Percentiles rank a stretch among this genome's conserved stretches.
phyloP scores from a whole-genome alignment of 2,329 filamentous ascomycete species.

The Trichophyton benhamiae region DNA sequence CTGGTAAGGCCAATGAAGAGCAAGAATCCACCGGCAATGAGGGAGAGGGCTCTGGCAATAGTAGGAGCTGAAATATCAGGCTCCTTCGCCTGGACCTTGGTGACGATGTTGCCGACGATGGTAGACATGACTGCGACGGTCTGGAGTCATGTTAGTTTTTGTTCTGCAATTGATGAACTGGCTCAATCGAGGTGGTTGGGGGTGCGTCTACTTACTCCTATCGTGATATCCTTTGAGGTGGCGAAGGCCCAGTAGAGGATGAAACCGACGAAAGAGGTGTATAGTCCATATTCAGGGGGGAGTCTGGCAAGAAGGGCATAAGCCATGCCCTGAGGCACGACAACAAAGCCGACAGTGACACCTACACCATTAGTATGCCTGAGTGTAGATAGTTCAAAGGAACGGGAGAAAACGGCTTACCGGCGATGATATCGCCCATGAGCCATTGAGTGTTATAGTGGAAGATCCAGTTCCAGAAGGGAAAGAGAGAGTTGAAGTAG shows the following conservation, averaged over 20 bases:
- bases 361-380: not conserved
- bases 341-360: conserved; percentile 40
- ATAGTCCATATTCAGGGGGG: conserved; percentile 48
- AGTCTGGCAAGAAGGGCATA: conserved; percentile 52
- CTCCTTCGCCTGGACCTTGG: conserved; percentile 39
- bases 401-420: conserved; percentile 7
- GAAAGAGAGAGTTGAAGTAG: conserved; percentile 29
- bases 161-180: no score
- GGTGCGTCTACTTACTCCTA: not conserved
- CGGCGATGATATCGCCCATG: conserved; percentile 36
- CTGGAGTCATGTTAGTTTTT: conserved; percentile 16
- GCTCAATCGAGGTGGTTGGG: conserved; percentile 2
- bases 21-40: conserved; percentile 51
- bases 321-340: conserved; percentile 50
- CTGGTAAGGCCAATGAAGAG: conserved; percentile 49
- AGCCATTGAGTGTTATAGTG: conserved; percentile 41
- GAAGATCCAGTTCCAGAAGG: conserved; percentile 40
- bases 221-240: conserved; percentile 44
- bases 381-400: not conserved
- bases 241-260: conserved; percentile 49
- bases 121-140: conserved; percentile 52
- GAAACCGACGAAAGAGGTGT: conserved; percentile 48
- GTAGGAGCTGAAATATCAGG: conserved; percentile 41
- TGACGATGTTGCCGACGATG: conserved; percentile 50
- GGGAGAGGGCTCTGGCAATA: conserved; percentile 49